A percentile compares a stretch with the other conserved stretches of the same genome.
phyloP scores from a whole-genome alignment of 441 rosid species.

The Pelargonium citronellum region DNA sequence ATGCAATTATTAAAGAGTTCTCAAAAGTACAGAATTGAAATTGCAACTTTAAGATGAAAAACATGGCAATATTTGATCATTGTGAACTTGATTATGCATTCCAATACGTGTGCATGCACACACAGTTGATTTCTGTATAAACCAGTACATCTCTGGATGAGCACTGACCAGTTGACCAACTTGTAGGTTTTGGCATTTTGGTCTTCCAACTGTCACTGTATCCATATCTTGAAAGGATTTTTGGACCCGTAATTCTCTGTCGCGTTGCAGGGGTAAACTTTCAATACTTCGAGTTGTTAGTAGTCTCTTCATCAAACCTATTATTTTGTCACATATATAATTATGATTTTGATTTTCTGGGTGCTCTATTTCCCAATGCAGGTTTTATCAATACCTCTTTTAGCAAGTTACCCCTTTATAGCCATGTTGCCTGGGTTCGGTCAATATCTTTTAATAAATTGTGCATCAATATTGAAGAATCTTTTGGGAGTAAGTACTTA shows the following conservation, averaged over 20 bases:
- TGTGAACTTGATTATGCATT: no score
- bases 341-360: conserved; percentile 2
- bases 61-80: no score
- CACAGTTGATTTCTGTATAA: no score
- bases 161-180: conserved; percentile 17
- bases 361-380: conserved; percentile 24
- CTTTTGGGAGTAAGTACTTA: conserved; percentile 49
- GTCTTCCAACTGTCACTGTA: conserved; percentile 53
- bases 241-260: conserved; percentile 47
- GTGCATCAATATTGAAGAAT: conserved; percentile 60
- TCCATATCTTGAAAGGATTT: conserved; percentile 42
- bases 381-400: conserved; percentile 47
- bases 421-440: conserved; percentile 55
- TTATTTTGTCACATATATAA: not conserved
- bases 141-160: conserved; percentile 6
- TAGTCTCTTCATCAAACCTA: not conserved
- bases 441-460: conserved; percentile 44
- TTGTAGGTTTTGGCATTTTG: conserved; percentile 63
- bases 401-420: conserved; percentile 57
- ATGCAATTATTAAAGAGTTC: no score
- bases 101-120: no score
- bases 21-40: no score
- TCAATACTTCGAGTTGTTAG: not conserved
- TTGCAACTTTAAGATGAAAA: no score
- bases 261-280: conserved; percentile 60